A percentile compares a stretch with the other conserved stretches of the same genome.
Evolutionary conservation across 768 basidiomycete genomes (phyloP).

Genomic region (Glaciozyma antarctica): DNA sequence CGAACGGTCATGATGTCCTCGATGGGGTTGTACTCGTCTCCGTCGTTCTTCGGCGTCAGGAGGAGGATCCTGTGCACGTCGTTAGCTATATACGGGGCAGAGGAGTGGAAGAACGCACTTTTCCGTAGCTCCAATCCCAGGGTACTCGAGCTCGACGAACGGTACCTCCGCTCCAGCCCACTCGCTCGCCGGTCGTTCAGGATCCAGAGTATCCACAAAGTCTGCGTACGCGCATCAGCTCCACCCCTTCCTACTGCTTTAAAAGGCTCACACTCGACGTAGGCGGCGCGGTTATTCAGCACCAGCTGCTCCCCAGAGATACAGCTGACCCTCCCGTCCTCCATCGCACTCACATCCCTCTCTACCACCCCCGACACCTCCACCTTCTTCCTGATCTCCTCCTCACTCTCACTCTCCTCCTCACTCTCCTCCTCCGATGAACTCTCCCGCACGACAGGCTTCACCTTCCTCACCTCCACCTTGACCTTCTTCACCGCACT

Average conservation of each 20-base stretch:
- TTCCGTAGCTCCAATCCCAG: slow-evolving; percentile 20
- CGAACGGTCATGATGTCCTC: slow-evolving; percentile 30
- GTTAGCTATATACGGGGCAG: too few relatives aligned
- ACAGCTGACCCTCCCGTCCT: not conserved
- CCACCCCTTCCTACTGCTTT: too few relatives aligned
- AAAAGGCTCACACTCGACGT: slow-evolving; percentile 11
- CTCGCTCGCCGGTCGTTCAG: not conserved
- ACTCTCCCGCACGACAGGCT: slow-evolving; percentile 1
- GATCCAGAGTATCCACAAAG: slow-evolving; percentile 17
- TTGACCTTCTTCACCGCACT: not conserved
- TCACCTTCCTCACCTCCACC: not conserved
- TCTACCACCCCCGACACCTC: not conserved
- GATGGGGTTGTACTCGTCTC: slow-evolving; percentile 34
- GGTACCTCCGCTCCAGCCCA: slow-evolving; percentile 25
- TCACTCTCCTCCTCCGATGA: not conserved
- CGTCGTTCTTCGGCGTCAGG: slow-evolving; percentile 16
- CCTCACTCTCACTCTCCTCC: not conserved
- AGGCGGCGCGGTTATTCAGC: slow-evolving; percentile 1
- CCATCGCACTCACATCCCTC: not conserved
- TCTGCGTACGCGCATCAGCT: slow-evolving; percentile 1
- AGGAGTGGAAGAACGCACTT: slow-evolving; percentile 4
- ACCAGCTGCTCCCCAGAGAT: slow-evolving; percentile 18
- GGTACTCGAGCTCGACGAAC: slow-evolving; percentile 26
- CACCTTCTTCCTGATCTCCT: too few relatives aligned
- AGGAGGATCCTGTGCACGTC: slow-evolving; percentile 5